Conservation (phyloP, 202 grass and related monocot species). For the Setaria viridis region DNA sequence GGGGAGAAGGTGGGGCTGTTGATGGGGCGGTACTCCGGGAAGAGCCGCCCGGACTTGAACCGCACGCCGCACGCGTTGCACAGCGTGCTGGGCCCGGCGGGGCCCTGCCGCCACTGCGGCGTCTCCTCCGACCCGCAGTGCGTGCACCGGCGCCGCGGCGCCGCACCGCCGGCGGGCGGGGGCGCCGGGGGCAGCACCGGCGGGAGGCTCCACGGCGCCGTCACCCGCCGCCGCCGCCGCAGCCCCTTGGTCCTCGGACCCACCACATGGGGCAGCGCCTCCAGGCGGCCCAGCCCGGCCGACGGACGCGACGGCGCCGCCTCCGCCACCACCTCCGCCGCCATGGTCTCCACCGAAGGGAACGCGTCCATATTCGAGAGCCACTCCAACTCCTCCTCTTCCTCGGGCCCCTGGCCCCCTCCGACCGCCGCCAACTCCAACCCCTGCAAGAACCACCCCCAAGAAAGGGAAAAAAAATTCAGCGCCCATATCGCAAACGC, state of each 20-base stretch:
- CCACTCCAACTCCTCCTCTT: slow-evolving; percentile 91
- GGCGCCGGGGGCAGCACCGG: slow-evolving; percentile 36
- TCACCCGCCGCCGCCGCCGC: slow-evolving; percentile 52
- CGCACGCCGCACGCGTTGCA: slow-evolving; percentile 98
- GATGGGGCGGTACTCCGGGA: slow-evolving; percentile 95
- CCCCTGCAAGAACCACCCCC: slow-evolving; percentile 43
- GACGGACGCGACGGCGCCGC: slow-evolving; percentile 29
- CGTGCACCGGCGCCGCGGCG: slow-evolving; percentile 71
- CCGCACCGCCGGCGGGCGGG: slow-evolving; percentile 35
- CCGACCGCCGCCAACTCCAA: slow-evolving; percentile 42
- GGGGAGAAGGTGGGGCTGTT: slow-evolving; percentile 87
- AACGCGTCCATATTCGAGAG: slow-evolving; percentile 88
- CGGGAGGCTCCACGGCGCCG: slow-evolving; percentile 54
- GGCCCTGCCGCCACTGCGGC: slow-evolving; percentile 94
- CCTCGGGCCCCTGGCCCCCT: slow-evolving; percentile 55
- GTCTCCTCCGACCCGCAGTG: slow-evolving; percentile 92
- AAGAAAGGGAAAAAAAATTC: slow-evolving; percentile 1
- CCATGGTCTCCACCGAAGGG: slow-evolving; percentile 70
- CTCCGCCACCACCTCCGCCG: slow-evolving; percentile 45
- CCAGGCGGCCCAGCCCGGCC: slow-evolving; percentile 40
- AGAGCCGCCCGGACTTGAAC: slow-evolving; percentile 82
- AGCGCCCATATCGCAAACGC: slow-evolving; percentile 22
- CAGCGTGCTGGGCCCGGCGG: slow-evolving; percentile 83
- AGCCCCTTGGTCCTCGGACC: slow-evolving; percentile 46
- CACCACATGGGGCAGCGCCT: slow-evolving; percentile 23